phyloP scores from a whole-genome alignment of 2,329 filamentous ascomycete species.

The Curvularia hawaiiensis region DNA sequence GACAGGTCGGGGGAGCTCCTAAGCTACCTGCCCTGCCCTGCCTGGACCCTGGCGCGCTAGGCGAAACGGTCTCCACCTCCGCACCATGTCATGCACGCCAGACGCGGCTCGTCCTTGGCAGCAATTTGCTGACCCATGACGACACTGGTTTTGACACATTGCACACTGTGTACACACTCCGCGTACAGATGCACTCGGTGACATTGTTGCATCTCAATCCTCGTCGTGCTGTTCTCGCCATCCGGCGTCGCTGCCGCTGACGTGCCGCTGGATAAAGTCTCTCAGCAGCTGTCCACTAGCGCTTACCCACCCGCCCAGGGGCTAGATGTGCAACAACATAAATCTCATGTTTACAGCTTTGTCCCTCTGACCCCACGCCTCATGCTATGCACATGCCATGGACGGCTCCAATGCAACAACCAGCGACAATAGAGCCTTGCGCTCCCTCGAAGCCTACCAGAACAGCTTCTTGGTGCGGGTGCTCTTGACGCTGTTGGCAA shows the following conservation, averaged over 20 bases:
- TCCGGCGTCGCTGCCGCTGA: background rate
- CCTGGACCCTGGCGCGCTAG: slow-evolving; percentile 12
- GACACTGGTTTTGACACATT: background rate
- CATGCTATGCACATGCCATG: background rate
- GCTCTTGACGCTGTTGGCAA: slow-evolving; percentile 10
- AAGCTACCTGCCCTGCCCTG: slow-evolving; percentile 18
- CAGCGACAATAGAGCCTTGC: background rate
- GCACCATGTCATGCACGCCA: slow-evolving; percentile 24
- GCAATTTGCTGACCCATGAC: background rate
- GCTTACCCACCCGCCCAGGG: background rate
- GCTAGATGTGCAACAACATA: background rate
- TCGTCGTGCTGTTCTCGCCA: background rate
- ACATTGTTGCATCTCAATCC: background rate
- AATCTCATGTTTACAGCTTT: background rate
- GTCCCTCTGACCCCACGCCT: background rate
- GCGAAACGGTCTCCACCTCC: slow-evolving; percentile 25
- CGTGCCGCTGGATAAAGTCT: background rate
- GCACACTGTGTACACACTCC: background rate
- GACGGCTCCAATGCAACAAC: slow-evolving; percentile 3
- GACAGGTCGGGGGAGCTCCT: slow-evolving; percentile 21
- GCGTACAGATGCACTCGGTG: background rate
- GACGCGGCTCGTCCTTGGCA: slow-evolving; percentile 2
- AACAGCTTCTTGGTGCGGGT: slow-evolving; percentile 7
- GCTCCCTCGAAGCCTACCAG: slow-evolving; percentile 1
- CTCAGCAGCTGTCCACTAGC: background rate